Conservation (phyloP, 2,329 filamentous ascomycete species). For the Aspergillus carbonarius region DNA sequence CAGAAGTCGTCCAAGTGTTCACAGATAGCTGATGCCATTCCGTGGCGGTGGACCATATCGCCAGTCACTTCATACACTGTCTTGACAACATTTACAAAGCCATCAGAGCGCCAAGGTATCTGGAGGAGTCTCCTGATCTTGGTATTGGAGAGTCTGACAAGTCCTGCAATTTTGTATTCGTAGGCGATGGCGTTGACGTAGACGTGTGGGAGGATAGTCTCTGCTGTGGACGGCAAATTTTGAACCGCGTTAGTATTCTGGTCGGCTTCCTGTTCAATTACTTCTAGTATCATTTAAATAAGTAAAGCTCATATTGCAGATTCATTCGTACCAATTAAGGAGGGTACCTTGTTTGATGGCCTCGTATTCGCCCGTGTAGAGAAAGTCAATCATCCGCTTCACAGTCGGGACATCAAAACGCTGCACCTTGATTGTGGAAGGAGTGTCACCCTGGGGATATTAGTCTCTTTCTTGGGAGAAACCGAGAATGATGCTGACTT, state of each 20-base stretch:
- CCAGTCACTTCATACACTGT: neutral
- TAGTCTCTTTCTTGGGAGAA: neutral
- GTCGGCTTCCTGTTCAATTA: too few relatives aligned
- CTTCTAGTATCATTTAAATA: too few relatives aligned
- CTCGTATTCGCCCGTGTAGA: neutral
- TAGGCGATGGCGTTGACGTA: constrained; percentile 1
- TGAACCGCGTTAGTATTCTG: too few relatives aligned
- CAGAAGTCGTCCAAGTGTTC: neutral
- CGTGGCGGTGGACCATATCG: neutral
- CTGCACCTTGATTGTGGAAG: neutral
- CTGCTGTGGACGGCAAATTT: neutral
- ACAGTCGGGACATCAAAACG: neutral
- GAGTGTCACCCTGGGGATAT: neutral
- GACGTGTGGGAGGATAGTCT: neutral
- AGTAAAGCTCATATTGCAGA: neutral
- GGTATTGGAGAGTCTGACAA: neutral
- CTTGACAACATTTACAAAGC: neutral
- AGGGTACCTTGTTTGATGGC: neutral
- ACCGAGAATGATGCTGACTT: neutral
- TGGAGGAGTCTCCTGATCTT: neutral
- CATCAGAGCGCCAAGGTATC: neutral
- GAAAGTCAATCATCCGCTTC: constrained; percentile 1
- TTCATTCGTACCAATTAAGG: too few relatives aligned
- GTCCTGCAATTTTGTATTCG: neutral
- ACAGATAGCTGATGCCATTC: neutral